Conservation (phyloP, 1,284 basidiomycete species). For the Trichosporon sp. region DNA sequence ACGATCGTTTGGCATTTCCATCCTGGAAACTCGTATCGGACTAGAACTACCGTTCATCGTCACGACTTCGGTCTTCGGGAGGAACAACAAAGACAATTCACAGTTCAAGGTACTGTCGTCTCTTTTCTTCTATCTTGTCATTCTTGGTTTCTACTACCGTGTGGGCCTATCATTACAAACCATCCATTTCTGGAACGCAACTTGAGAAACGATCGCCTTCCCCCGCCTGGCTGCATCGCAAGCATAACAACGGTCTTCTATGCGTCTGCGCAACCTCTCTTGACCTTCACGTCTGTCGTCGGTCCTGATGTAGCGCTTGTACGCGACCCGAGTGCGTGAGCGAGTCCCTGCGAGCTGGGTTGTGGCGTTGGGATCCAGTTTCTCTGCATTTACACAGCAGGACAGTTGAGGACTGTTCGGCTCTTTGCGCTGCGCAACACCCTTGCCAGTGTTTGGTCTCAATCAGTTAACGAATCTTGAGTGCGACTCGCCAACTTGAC, state of each 20-base stretch:
- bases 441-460: conserved; percentile 1
- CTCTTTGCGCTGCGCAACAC: not conserved
- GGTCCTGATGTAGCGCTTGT: conserved; percentile 10
- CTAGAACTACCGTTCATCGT: conserved; percentile 2
- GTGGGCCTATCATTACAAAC: not conserved
- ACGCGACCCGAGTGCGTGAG: conserved; percentile 18
- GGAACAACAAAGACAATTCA: conserved; percentile 3
- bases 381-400: not conserved
- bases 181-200: too few species aligned
- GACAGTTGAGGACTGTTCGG: conserved; percentile 1
- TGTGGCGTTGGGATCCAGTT: conserved; percentile 22
- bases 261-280: conserved; percentile 9
- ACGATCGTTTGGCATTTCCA: not conserved
- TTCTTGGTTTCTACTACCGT: conserved; percentile 8
- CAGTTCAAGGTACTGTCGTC: conserved; percentile 1
- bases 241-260: conserved; percentile 15
- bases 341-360: conserved; percentile 21
- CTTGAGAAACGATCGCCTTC: conserved; percentile 17
- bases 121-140: conserved; percentile 1
- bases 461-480: conserved; percentile 1
- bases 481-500: not conserved
- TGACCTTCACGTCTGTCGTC: conserved; percentile 15
- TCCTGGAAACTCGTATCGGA: not conserved
- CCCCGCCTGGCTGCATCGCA: conserved; percentile 28
- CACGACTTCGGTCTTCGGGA: not conserved